Percentiles rank a stretch among this genome's conserved stretches.
Conservation (phyloP, 306 rosid genomes). For the Canavalia gladiata region DNA sequence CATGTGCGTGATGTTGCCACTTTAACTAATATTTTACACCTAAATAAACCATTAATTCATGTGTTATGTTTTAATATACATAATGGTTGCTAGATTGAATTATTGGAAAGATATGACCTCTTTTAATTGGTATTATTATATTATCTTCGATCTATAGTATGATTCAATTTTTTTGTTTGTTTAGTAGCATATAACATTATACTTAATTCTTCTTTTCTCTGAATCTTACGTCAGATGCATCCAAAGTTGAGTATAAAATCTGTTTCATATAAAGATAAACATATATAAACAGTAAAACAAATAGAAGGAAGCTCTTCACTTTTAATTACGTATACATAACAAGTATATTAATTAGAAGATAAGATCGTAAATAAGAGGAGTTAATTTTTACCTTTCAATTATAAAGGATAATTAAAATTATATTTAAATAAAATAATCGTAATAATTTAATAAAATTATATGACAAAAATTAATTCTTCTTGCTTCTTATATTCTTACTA, state of each 20-base stretch:
- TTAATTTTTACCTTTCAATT: no score
- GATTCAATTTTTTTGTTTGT: background rate
- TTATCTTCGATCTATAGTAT: background rate
- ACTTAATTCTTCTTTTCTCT: background rate
- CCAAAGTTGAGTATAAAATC: background rate
- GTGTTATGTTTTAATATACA: background rate
- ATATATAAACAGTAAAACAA: no score
- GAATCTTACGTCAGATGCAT: background rate
- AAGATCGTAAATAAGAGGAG: no score
- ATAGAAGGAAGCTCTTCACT: no score
- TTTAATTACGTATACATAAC: no score
- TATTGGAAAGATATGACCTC: background rate
- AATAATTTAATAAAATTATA: no score
- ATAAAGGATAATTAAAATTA: no score
- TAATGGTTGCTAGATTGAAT: background rate
- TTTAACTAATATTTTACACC: constrained; percentile 1
- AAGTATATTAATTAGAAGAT: no score
- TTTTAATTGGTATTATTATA: background rate
- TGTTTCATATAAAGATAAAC: no score
- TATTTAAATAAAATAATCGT: no score
- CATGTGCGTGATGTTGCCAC: constrained; percentile 6
- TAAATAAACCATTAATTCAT: background rate
- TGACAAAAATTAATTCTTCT: no score
- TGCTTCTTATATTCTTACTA: no score
- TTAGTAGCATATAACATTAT: background rate